Evolutionary conservation across 176 grass and related monocot species (phyloP).

Genomic region (Tuctoria greenei): DNA sequence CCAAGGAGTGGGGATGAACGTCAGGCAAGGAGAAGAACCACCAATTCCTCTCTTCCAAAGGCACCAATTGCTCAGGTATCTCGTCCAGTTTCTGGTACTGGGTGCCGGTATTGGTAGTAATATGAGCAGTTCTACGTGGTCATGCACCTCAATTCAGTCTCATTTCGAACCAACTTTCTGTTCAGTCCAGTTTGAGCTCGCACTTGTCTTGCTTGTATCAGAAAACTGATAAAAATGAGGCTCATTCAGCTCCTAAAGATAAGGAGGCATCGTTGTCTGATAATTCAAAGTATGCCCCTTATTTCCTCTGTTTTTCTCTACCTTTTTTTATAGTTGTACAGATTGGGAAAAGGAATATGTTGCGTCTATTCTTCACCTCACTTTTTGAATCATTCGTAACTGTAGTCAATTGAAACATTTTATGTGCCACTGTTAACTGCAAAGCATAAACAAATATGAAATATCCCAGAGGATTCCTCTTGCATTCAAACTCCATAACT

Average conservation of each 20-base stretch:
- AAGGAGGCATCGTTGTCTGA: slow-evolving; percentile 35
- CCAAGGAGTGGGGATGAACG: slow-evolving; percentile 44
- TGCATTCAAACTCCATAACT: background rate
- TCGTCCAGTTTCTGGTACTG: slow-evolving; percentile 16
- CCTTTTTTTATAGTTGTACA: background rate
- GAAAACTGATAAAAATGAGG: slow-evolving; percentile 37
- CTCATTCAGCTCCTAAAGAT: slow-evolving; percentile 33
- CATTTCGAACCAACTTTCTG: background rate
- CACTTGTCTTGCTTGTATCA: slow-evolving; percentile 35
- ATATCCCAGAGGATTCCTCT: slow-evolving; percentile 1
- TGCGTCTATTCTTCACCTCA: background rate
- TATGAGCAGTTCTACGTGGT: slow-evolving; percentile 30
- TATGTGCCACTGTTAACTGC: background rate
- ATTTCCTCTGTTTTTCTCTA: slow-evolving; percentile 20
- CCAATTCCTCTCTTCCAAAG: slow-evolving; percentile 40
- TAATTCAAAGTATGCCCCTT: slow-evolving; percentile 42
- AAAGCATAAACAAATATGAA: background rate
- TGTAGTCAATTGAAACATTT: background rate
- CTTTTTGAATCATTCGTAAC: background rate
- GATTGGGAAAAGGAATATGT: background rate
- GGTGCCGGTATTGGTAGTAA: slow-evolving; percentile 18
- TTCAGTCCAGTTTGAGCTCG: slow-evolving; percentile 7
- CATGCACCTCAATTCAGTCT: slow-evolving; percentile 1
- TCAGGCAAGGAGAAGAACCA: slow-evolving; percentile 34
- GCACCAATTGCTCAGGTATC: slow-evolving; percentile 11